These are phyloP conservation scores for Avena insularis DNA, from an alignment of 176 grass and related monocot species.

Conservation along the genomic window DNA sequence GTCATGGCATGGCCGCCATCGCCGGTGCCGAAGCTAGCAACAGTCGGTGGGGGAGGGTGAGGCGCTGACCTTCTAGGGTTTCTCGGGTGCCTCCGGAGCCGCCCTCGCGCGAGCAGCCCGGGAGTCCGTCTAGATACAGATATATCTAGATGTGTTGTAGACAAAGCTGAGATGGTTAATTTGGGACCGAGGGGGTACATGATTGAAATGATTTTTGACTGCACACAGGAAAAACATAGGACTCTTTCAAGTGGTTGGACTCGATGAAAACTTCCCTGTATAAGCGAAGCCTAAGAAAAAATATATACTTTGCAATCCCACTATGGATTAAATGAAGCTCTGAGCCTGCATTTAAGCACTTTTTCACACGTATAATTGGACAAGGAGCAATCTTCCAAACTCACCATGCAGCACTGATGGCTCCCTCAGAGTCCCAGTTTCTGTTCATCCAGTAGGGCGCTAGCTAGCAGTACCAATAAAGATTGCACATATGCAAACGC, in stretches of 20 bases:
- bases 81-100: no score
- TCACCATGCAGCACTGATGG: conserved; percentile 4
- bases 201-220: no score
- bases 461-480: conserved; percentile 43
- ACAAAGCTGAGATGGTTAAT: no score
- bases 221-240: background rate
- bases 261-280: background rate
- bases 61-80: no score
- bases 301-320: background rate
- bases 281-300: background rate
- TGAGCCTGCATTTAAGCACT: no score
- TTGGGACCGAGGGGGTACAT: no score
- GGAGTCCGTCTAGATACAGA: no score
- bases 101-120: no score
- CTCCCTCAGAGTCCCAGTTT: background rate
- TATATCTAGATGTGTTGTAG: no score
- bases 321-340: background rate
- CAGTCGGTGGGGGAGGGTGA: no score
- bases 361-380: background rate
- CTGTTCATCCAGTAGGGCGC: conserved; percentile 3
- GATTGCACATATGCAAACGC: conserved; percentile 29
- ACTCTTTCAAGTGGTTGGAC: background rate
- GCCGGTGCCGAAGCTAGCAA: no score
- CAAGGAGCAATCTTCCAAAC: conserved; percentile 34
- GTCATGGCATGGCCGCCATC: no score